Evolutionary conservation across 768 basidiomycete species (phyloP).

Genomic region (Leucosporidium scottii): DNA sequence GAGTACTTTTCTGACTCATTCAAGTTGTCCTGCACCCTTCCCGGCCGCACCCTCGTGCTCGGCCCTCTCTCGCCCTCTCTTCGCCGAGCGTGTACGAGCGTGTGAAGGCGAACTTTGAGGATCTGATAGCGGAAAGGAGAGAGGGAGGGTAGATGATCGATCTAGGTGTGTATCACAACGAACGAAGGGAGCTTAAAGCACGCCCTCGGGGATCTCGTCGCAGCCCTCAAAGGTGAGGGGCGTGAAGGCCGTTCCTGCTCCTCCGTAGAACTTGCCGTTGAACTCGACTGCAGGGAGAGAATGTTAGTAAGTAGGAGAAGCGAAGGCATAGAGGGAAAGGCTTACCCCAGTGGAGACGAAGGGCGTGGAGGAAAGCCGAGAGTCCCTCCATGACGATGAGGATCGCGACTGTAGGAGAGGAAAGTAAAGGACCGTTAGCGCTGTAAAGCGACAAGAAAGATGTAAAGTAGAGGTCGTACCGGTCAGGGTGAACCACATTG

Average conservation of each 20-base stretch:
- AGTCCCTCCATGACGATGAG: constrained; percentile 97
- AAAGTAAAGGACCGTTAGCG: not conserved
- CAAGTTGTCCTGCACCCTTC: too few species aligned
- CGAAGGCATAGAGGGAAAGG: constrained; percentile 65
- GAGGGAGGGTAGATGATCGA: too few species aligned
- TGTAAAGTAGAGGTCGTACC: constrained; percentile 30
- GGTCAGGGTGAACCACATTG: constrained; percentile 75
- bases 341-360: constrained; percentile 94
- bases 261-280: constrained; percentile 70
- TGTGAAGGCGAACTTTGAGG: too few species aligned
- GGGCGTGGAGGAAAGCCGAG: constrained; percentile 90
- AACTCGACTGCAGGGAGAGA: constrained; percentile 39
- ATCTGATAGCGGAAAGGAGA: too few species aligned
- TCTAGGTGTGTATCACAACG: too few species aligned
- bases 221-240: constrained; percentile 73
- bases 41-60: too few species aligned
- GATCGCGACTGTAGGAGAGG: constrained; percentile 42
- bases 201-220: constrained; percentile 35
- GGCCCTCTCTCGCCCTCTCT: too few species aligned
- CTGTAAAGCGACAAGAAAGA: not conserved
- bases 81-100: too few species aligned
- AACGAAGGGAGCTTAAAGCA: not conserved
- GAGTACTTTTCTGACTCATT: too few species aligned
- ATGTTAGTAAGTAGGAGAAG: constrained; percentile 70
- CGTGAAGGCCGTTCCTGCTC: constrained; percentile 73